Base-by-base conservation (phyloP, 768 basidiomycete species). In the Ephemerocybe angulata region DNA sequence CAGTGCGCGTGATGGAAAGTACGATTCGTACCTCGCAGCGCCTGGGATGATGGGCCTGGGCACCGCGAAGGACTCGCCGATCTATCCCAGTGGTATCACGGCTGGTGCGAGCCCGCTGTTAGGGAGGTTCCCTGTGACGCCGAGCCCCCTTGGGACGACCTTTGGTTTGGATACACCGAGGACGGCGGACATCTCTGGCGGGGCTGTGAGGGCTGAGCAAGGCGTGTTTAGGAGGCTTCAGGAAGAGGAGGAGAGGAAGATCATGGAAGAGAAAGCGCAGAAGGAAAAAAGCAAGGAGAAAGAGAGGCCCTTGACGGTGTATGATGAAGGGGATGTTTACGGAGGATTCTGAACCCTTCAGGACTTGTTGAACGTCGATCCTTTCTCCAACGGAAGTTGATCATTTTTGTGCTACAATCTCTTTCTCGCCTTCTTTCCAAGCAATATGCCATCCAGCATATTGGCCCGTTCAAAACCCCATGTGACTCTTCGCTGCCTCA, bases 261-360 rank as follows among this genome's bases (percentile, higher is more conserved):
- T 48, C 19, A 28, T 33, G 31, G 54, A 51, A 15, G 12, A 27
- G 24, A 43, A 12, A 46, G 19, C 28, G 49, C 21, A 29, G 37
- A 49, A 57, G 22, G 50, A 51, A 35, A 53, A 51, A 25, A 51
- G 53, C 31, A 56, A 44, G 49, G 43, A 55, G 50, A 63, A 68
- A 43, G 71, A 72, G 64, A 71, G 81, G 48, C 80, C 81, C 12
- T 67, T 72, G 21, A 83, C 83, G 12, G 70, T 82, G 52, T 88
- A 87, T 59, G 77, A 84, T 59, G 78, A 79, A 30, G 82, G 82
- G 27, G 87, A 89, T 58, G 85, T 83, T 43, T 89, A 89, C 60
- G 84, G 78, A 24, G 87, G 86, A 28, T 80, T 88, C 65, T 88
- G 70, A 77, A 13, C 24, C 6, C 15, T 10, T 6, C 11, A n/a